Base-by-base conservation (phyloP, 805 yeast genomes). In the Barnettozyma siamensis region DNA sequence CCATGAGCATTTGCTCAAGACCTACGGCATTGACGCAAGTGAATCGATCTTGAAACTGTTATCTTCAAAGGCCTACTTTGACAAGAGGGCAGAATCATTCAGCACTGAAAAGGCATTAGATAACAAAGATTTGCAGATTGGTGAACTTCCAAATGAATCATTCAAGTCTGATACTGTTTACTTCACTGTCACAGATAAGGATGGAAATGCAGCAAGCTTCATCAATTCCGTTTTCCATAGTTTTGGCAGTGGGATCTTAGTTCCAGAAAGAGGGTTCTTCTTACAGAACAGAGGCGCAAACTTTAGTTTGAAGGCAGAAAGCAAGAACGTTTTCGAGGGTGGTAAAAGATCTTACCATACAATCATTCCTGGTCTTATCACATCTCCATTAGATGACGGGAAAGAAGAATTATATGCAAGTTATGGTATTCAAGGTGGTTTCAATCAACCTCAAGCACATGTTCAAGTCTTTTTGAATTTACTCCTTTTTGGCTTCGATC, bases 351-450 rank as follows among this genome's bases (percentile, higher is more conserved):
- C 88, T 1, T 85, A 83, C 59, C 94, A 86, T 54, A 86, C 95
- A 0, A 85, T 85, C 44, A 84, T 85, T 44, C 94, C 94, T 1
- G 86, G 88, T 0, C 73, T 85, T 80, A 73, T 85, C 24, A 85
- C 94, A 12, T 59, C 65, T 3, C 65, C 64, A 5, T 45, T 49
- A 3, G 44, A 42, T 3, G 55, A 57, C 38, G 64, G 60, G 24
- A 46, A 45, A 5, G 69, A 64, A 21, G 75, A 73, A 21, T 60
- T 85, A n/a, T 79, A 70, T 53, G 88, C 88, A 1, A 64, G 81
- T n/a, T 80, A 71, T 50, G 93, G 91, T 37, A 84, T 82, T 46
- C 84, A 83, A 88, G 95, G 95, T 15, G 94, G 91, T 0, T 85
- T 78, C 64, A 83, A 80, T 66, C 95, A 86, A 59, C 94, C 94